phyloP scores from a whole-genome alignment of 441 rosid genomes.

The Manihot esculenta region DNA sequence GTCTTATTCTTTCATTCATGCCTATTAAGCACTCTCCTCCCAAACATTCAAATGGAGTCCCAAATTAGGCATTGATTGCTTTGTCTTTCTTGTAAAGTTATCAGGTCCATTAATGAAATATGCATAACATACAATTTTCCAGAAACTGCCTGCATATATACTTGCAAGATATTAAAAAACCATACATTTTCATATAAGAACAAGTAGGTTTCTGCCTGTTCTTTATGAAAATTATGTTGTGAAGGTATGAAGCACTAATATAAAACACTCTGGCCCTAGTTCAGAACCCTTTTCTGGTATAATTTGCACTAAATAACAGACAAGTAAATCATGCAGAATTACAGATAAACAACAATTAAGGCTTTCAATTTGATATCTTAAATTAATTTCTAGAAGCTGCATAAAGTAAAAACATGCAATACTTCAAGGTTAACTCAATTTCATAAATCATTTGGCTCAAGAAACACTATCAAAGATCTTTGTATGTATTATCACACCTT shows the following conservation, averaged over 20 bases:
- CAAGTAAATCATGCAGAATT: neutral
- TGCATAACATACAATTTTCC: neutral
- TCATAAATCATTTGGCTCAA: neutral
- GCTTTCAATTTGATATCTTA: neutral
- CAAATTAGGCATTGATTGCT: neutral
- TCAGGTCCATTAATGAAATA: neutral
- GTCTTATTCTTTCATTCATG: neutral
- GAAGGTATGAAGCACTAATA: neutral
- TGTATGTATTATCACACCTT: neutral
- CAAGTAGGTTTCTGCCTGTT: neutral
- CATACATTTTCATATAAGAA: neutral
- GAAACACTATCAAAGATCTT: neutral
- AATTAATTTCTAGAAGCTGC: conserved; percentile 4
- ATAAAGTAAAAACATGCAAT: neutral
- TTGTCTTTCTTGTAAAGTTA: neutral
- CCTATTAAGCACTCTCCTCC: neutral
- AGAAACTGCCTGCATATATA: no score
- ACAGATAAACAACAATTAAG: neutral
- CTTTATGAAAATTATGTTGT: neutral
- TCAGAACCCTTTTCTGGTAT: neutral
- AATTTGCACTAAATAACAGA: neutral
- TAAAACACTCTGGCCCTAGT: conserved; percentile 5
- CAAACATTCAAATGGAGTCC: neutral
- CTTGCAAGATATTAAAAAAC: neutral
- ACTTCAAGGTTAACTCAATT: neutral